These are phyloP conservation scores for Apophysomyces trapeziformis DNA, from an alignment of 371 early-diverging fungal genomes.

Conservation along the genomic window DNA sequence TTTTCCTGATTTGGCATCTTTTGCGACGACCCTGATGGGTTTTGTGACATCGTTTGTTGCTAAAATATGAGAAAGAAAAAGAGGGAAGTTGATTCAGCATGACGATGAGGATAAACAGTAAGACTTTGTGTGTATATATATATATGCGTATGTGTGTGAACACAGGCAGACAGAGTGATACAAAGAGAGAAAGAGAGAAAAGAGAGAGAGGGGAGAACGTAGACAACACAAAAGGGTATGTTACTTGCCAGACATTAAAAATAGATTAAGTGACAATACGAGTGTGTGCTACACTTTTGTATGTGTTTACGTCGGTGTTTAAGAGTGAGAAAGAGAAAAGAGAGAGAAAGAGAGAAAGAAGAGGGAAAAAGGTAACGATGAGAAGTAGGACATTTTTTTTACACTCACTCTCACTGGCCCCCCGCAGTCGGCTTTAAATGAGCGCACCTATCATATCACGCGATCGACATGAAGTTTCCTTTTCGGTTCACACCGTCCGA, in stretches of 20 bases:
- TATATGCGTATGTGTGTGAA: too few species aligned
- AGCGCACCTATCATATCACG: not conserved
- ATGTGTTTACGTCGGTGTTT: too few species aligned
- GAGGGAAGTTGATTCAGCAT: constrained; percentile 4
- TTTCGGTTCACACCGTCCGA: not conserved
- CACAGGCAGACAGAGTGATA: too few species aligned
- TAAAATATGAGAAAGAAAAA: not conserved
- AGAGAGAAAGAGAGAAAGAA: not conserved
- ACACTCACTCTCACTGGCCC: not conserved
- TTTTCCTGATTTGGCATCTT: constrained; percentile 86
- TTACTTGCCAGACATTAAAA: constrained; percentile 9
- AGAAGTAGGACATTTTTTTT: not conserved
- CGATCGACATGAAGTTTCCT: not conserved
- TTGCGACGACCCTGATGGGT: constrained; percentile 51
- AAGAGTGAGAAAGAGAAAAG: constrained; percentile 1
- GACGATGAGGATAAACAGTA: not conserved
- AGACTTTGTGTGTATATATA: not conserved
- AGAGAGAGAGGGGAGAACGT: not conserved
- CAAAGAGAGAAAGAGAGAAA: too few species aligned
- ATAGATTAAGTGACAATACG: not conserved
- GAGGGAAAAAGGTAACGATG: not conserved
- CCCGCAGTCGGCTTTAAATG: not conserved
- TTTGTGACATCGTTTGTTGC: constrained; percentile 10
- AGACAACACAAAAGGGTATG: not conserved
- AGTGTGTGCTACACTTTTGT: constrained; percentile 7